Percentiles rank a stretch among this genome's conserved stretches.
phyloP scores from a whole-genome alignment of 306 rosid genomes.

The Begonia masoniana region DNA sequence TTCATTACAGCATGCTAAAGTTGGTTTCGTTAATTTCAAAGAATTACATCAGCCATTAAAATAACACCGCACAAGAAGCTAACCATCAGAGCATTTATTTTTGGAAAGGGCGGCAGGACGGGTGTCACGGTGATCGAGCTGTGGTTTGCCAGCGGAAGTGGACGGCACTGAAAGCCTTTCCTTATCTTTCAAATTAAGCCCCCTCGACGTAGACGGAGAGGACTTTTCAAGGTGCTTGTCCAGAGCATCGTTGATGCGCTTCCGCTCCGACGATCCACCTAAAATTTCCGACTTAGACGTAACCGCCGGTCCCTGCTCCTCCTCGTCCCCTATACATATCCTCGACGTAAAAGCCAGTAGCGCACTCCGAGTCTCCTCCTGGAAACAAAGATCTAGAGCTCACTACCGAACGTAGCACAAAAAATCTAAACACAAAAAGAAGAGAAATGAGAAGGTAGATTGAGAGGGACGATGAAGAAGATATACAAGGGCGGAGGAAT shows the following conservation, averaged over 20 bases:
- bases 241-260: slow-evolving; percentile 60
- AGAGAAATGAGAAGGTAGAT: not conserved
- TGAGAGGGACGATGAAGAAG: not conserved
- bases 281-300: slow-evolving; percentile 44
- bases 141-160: slow-evolving; percentile 47
- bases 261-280: slow-evolving; percentile 39
- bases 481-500: not conserved
- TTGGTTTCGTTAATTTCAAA: too few relatives aligned
- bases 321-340: slow-evolving; percentile 51
- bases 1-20: too few relatives aligned
- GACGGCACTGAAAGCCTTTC: slow-evolving; percentile 37
- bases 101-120: slow-evolving; percentile 27
- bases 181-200: slow-evolving; percentile 30
- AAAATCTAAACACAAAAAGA: not conserved
- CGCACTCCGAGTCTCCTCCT: not conserved
- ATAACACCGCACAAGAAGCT: not conserved
- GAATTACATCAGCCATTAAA: not conserved
- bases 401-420: not conserved
- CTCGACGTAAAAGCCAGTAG: not conserved
- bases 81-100: slow-evolving; percentile 52
- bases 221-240: slow-evolving; percentile 57
- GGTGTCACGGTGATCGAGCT: slow-evolving; percentile 39
- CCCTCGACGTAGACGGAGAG: slow-evolving; percentile 43
- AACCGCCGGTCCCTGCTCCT: slow-evolving; percentile 25
- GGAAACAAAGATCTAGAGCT: not conserved